These are phyloP conservation scores for Cynara cardunculus DNA, from an alignment of 129 eudicot genomes.

Conservation along the genomic window DNA sequence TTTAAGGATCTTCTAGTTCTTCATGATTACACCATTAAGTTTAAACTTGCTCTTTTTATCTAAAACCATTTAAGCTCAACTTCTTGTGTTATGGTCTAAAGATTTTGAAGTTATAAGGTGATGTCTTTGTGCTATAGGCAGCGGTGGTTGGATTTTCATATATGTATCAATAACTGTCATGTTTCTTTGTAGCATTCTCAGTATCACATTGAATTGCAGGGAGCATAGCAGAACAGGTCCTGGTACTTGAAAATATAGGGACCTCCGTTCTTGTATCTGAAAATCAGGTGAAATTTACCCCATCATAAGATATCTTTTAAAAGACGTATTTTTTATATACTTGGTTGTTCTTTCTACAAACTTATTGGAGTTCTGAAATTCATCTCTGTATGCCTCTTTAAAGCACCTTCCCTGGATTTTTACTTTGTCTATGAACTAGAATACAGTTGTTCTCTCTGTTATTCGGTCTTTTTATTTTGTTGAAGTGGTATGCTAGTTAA, in stretches of 20 bases:
- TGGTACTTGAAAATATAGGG: conserved; percentile 93
- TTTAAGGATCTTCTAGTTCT: background rate
- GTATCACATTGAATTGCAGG: conserved; percentile 42
- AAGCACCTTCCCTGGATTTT: background rate
- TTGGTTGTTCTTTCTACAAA: background rate
- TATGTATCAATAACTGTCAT: background rate
- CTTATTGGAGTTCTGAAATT: background rate
- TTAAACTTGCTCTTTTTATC: background rate
- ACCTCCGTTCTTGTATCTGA: conserved; percentile 92
- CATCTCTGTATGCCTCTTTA: background rate
- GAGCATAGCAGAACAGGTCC: conserved; percentile 82
- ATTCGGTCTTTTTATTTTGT: background rate
- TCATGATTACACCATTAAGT: background rate
- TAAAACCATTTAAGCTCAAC: background rate
- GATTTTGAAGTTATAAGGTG: background rate
- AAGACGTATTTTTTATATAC: background rate
- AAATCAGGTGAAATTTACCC: conserved; percentile 58
- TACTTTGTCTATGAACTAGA: background rate
- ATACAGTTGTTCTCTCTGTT: background rate
- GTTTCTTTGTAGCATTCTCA: background rate
- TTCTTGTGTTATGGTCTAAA: background rate
- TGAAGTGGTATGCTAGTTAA: background rate
- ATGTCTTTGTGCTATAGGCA: background rate
- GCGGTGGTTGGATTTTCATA: background rate
- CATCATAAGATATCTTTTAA: background rate